phyloP scores from a whole-genome alignment of 768 basidiomycete species.

The Termitomyces sp. region DNA sequence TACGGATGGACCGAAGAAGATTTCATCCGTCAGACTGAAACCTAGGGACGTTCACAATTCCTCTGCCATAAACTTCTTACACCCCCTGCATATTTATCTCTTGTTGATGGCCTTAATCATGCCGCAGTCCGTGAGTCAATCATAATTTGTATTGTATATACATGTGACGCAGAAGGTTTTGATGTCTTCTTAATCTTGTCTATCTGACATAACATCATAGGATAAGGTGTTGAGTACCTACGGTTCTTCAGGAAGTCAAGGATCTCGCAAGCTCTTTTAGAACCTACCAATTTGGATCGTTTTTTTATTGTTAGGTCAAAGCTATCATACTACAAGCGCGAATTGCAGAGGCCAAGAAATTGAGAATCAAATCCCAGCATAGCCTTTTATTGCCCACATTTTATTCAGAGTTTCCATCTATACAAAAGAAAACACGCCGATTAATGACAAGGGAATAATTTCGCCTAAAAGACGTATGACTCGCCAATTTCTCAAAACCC shows the following conservation, averaged over 20 bases:
- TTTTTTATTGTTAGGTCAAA: not conserved
- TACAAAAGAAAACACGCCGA: not conserved
- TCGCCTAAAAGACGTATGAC: constrained; percentile 13
- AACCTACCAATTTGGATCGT: not conserved
- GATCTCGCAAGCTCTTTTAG: not conserved
- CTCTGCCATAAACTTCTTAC: not conserved
- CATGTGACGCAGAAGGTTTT: too few species aligned
- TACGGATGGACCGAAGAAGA: constrained; percentile 65
- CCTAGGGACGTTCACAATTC: not conserved
- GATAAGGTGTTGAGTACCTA: not conserved
- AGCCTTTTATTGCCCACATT: constrained; percentile 47
- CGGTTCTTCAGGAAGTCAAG: not conserved
- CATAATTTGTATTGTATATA: not conserved
- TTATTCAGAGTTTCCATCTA: constrained; percentile 50
- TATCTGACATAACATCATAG: not conserved
- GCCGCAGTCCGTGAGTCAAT: not conserved
- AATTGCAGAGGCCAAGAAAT: not conserved
- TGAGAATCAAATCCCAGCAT: constrained; percentile 17
- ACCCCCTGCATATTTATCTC: not conserved
- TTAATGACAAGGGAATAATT: not conserved
- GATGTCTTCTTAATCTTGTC: not conserved
- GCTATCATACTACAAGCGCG: not conserved
- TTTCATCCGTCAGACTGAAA: constrained; percentile 23
- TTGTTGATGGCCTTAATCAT: not conserved
- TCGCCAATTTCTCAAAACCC: constrained; percentile 71